phyloP scores from a whole-genome alignment of 768 basidiomycete species.

The Russula olivacea region DNA sequence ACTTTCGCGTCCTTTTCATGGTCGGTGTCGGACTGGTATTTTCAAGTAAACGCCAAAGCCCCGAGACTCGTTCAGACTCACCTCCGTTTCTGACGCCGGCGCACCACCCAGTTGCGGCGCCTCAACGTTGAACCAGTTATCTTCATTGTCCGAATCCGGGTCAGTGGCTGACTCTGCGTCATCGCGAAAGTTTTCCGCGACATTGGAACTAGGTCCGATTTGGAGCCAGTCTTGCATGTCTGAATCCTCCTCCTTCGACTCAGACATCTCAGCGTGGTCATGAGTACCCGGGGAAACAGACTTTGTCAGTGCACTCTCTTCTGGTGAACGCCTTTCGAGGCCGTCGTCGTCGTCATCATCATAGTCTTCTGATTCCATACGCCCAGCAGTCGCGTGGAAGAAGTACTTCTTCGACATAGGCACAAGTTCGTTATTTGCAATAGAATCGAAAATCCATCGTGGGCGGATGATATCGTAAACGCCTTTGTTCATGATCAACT shows the following conservation, averaged over 20 bases:
- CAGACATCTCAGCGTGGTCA: neutral
- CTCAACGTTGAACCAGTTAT: conserved; percentile 38
- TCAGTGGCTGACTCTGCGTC: conserved; percentile 50
- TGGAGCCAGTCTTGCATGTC: conserved; percentile 23
- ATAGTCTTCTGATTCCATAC: conserved; percentile 50
- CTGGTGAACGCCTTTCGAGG: neutral
- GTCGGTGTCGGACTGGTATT: conserved; percentile 4
- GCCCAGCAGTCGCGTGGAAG: conserved; percentile 59
- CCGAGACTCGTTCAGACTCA: neutral
- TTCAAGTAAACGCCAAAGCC: neutral
- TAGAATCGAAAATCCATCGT: conserved; percentile 74
- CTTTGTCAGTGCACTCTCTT: neutral
- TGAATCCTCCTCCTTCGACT: conserved; percentile 34
- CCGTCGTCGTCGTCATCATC: conserved; percentile 21
- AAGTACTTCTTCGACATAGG: conserved; percentile 76
- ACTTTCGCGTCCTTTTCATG: conserved; percentile 7
- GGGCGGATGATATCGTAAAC: conserved; percentile 71
- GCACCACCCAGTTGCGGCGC: conserved; percentile 9
- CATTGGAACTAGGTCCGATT: conserved; percentile 31
- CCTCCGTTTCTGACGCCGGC: conserved; percentile 10
- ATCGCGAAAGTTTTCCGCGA: conserved; percentile 31
- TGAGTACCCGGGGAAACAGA: neutral
- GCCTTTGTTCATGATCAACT: conserved; percentile 63
- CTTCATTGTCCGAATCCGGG: conserved; percentile 61
- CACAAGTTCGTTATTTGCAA: conserved; percentile 48